Conservation (phyloP, 345 rosid species). For the Carallia pectinifolia region DNA sequence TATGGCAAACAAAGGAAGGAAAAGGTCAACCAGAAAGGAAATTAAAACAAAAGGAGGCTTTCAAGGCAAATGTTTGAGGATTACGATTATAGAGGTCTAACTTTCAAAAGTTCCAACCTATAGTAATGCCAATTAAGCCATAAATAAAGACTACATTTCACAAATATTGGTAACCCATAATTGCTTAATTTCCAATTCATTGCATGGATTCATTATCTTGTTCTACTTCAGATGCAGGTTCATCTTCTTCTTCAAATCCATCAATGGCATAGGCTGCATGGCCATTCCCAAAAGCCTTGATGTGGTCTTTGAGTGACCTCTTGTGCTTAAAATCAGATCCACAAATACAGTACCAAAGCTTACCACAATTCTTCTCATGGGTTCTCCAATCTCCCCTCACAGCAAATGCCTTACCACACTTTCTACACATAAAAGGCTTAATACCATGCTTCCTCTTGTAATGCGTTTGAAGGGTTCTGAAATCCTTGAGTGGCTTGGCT, state of each 20-base stretch:
- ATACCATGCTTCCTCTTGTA: conserved; percentile 72
- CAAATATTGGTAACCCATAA: neutral
- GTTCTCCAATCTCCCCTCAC: conserved; percentile 77
- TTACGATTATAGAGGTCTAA: conserved; percentile 30
- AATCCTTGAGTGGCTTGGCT: conserved; percentile 68
- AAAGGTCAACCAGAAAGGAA: conserved; percentile 10
- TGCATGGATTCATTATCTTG: conserved; percentile 38
- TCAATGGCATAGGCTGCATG: conserved; percentile 51
- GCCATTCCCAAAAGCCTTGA: conserved; percentile 53
- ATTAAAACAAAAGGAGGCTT: conserved; percentile 10
- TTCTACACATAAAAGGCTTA: conserved; percentile 70
- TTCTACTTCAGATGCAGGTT: conserved; percentile 56
- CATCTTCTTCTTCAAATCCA: conserved; percentile 57
- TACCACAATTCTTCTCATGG: conserved; percentile 70
- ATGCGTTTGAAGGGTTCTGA: conserved; percentile 70
- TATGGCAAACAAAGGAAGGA: neutral
- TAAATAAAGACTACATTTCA: neutral
- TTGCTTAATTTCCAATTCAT: neutral
- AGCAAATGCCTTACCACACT: conserved; percentile 68
- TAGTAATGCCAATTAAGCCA: conserved; percentile 12
- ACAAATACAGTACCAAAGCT: conserved; percentile 61
- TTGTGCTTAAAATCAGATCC: conserved; percentile 68
- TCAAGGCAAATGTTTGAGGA: conserved; percentile 26
- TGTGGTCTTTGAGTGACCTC: conserved; percentile 60
- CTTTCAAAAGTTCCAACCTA: conserved; percentile 20